Conservation (phyloP, 148 eudicot genomes). For the Oxyria digyna region DNA sequence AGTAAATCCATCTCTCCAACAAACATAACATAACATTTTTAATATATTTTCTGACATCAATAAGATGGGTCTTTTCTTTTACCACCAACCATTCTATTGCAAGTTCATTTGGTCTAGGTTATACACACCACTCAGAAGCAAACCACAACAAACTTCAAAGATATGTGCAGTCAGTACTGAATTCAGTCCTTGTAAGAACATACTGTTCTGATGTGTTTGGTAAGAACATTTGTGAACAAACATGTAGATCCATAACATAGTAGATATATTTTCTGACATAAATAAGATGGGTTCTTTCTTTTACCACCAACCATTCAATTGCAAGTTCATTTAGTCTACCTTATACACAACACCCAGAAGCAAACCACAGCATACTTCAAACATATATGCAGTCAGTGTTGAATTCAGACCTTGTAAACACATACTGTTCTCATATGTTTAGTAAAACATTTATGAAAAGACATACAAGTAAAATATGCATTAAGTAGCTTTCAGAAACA, state of each 20-base stretch:
- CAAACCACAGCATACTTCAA: background rate
- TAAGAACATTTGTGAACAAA: background rate
- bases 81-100: background rate
- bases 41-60: background rate
- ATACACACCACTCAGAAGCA: background rate
- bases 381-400: background rate
- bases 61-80: background rate
- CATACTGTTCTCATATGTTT: no score
- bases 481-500: no score
- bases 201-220: no score
- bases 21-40: background rate
- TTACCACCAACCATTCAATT: background rate
- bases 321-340: background rate
- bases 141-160: background rate
- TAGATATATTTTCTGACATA: background rate
- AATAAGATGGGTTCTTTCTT: background rate
- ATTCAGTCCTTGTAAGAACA: conserved; percentile 49
- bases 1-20: background rate
- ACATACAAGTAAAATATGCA: no score
- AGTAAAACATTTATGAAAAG: no score
- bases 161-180: background rate
- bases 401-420: conserved; percentile 49
- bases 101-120: background rate
- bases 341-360: background rate
- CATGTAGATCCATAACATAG: background rate